Evolutionary conservation across 2,329 filamentous ascomycete species (phyloP), one percentile per base, ranked within the genome.

Genomic region (Monascus ruber): DNA sequence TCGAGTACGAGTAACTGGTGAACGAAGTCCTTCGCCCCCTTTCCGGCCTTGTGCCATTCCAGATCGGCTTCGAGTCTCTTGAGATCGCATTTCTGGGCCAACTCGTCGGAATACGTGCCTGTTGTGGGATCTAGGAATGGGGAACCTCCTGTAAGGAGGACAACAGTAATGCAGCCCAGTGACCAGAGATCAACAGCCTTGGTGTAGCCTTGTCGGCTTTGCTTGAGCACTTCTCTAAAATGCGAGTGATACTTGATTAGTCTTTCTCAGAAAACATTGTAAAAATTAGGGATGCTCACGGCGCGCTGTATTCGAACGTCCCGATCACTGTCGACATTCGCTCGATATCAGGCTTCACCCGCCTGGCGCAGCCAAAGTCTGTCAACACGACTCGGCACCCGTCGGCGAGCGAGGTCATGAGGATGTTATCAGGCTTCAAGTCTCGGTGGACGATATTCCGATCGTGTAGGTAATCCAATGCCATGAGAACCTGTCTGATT

Each of bases 101-200:
- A 53, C 1, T 47, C 42, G 17, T 39, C 51, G 17, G 38, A 59
- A 46, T 52, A 59, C 24, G 41, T 38, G 9, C 47, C 41, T 31
- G 65, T 52, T 11, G 44, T 34, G 38, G 60, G 53, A 34, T 62
- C 56, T 10, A 52, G 58, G 43, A 76, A 76, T 2, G 74, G 56
- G 2, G 62, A 56, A 6, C 70, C 60, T 9, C 71, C 72, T 0
- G 68, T 69, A 10, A 79, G 58, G 9, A 80, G 53, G 6, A 69
- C 61, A 6, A 64, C 66, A 2, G 73, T 63, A 2, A 79, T 62
- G 35, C 66, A 69, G 5, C 76, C 77, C n/a, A 80, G 49, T 1
- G 76, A 75, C 76, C 76, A 80, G 54, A 81, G 67, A 46, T 81
- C 77, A 6, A 79, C 65, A 6, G 72, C 67, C 49, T 71, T 70